A percentile compares a stretch with the other conserved stretches of the same genome.
Conservation (phyloP, 176 grass and related monocot species). For the Eremochloa ophiuroides region DNA sequence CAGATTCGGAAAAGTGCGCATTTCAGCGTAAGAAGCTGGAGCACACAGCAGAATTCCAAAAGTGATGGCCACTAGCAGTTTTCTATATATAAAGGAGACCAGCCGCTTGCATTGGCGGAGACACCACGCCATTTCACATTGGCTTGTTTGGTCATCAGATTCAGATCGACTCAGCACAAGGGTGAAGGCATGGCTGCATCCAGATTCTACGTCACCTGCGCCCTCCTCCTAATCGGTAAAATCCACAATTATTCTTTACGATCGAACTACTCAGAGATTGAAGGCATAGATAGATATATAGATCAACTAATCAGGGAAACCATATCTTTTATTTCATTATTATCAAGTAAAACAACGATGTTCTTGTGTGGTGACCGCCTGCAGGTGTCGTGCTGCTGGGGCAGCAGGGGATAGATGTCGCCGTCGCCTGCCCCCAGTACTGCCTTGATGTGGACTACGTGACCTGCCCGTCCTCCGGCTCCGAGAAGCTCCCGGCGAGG, state of each 20-base stretch:
- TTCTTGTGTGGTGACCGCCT: neutral
- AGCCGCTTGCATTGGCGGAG: no score
- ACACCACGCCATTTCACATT: no score
- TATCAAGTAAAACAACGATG: neutral
- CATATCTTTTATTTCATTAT: no score
- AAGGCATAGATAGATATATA: no score
- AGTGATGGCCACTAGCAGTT: neutral
- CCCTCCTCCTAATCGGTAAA: neutral
- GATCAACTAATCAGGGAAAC: no score
- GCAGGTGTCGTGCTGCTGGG: constrained; percentile 9
- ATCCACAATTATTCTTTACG: neutral
- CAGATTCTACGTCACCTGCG: neutral
- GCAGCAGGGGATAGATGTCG: neutral
- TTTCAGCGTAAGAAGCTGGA: neutral
- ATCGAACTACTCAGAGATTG: neutral
- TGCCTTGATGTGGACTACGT: constrained; percentile 52
- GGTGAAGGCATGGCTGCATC: neutral
- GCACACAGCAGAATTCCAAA: neutral
- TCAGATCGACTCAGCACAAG: neutral
- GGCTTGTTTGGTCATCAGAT: no score
- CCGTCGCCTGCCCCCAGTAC: constrained; percentile 30
- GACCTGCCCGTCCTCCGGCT: constrained; percentile 51
- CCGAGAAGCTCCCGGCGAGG: constrained; percentile 30
- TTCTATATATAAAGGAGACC: neutral
- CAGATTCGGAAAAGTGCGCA: neutral